Conservation (phyloP, 768 basidiomycete species). For the Rhodotorula graminis region DNA sequence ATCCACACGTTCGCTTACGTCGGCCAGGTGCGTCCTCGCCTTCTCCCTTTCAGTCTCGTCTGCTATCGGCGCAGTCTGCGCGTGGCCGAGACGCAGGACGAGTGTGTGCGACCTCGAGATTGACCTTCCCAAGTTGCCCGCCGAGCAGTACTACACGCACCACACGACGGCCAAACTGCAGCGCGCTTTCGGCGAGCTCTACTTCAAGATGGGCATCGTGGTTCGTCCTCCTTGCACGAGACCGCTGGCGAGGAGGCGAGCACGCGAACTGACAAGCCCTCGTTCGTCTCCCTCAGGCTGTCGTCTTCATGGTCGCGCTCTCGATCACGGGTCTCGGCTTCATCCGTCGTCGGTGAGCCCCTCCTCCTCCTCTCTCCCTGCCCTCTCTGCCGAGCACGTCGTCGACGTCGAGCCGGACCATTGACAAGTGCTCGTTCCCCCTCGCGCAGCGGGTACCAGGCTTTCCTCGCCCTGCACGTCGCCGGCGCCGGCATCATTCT, state of each 20-base stretch:
- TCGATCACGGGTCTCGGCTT: slow-evolving; percentile 17
- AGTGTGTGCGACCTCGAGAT: not conserved
- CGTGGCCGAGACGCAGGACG: too few relatives aligned
- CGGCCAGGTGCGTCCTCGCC: not conserved
- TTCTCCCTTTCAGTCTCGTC: too few relatives aligned
- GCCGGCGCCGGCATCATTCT: slow-evolving; percentile 27
- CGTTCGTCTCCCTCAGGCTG: not conserved
- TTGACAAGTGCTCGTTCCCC: not conserved
- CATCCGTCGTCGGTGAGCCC: slow-evolving; percentile 5
- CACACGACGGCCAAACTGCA: not conserved
- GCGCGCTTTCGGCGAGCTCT: not conserved
- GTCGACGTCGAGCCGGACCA: too few relatives aligned
- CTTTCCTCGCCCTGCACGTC: slow-evolving; percentile 34
- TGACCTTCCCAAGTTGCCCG: slow-evolving; percentile 18
- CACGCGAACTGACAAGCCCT: too few relatives aligned
- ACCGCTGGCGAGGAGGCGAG: too few relatives aligned
- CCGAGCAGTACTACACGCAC: not conserved
- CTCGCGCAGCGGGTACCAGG: slow-evolving; percentile 10
- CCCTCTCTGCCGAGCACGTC: too few relatives aligned
- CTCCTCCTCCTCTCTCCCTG: not conserved
- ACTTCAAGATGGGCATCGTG: slow-evolving; percentile 27
- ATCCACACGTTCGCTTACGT: slow-evolving; percentile 29
- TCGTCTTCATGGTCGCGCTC: slow-evolving; percentile 27
- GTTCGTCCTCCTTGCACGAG: not conserved
- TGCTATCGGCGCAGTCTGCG: too few relatives aligned